A percentile compares a stretch with the other conserved stretches of the same genome.
Conservation (phyloP, 2,329 filamentous ascomycete genomes). For the Samsoniella hepiali region DNA sequence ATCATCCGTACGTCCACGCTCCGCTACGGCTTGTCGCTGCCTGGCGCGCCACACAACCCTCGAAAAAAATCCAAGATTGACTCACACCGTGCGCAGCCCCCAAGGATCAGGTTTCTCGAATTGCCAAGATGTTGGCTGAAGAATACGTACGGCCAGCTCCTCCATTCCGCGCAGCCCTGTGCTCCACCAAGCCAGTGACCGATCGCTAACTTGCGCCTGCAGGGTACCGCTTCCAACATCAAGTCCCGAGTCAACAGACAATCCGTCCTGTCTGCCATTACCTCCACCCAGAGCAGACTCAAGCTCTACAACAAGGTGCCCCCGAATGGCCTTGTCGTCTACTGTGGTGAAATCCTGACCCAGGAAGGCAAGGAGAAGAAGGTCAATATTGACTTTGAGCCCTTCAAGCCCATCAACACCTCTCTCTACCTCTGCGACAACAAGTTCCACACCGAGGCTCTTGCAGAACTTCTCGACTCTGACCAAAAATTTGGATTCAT, state of each 20-base stretch:
- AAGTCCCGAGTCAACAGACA: constrained; percentile 99
- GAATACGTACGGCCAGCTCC: constrained; percentile 70
- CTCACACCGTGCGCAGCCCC: constrained; percentile 58
- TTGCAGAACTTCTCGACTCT: constrained; percentile 95
- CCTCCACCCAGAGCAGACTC: constrained; percentile 96
- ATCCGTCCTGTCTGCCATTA: constrained; percentile 96
- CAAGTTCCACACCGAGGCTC: constrained; percentile 97
- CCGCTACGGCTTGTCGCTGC: background rate
- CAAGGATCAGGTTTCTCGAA: constrained; percentile 95
- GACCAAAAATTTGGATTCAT: constrained; percentile 99
- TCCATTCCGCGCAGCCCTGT: background rate
- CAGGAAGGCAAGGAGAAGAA: constrained; percentile 98
- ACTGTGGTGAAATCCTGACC: constrained; percentile 99
- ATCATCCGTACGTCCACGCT: constrained; percentile 77
- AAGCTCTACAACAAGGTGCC: constrained; percentile 99
- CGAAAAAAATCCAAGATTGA: background rate
- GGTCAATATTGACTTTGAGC: constrained; percentile 99
- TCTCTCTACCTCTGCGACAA: constrained; percentile 99
- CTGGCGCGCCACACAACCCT: background rate
- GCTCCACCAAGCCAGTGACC: background rate
- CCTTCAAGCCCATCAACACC: constrained; percentile 99
- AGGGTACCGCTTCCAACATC: constrained; percentile 99
- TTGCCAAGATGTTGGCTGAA: constrained; percentile 99
- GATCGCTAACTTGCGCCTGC: constrained; percentile 19
- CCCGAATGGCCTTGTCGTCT: constrained; percentile 94